These are phyloP conservation scores for Pueraria montana DNA, from an alignment of 306 rosid species.

Conservation along the genomic window DNA sequence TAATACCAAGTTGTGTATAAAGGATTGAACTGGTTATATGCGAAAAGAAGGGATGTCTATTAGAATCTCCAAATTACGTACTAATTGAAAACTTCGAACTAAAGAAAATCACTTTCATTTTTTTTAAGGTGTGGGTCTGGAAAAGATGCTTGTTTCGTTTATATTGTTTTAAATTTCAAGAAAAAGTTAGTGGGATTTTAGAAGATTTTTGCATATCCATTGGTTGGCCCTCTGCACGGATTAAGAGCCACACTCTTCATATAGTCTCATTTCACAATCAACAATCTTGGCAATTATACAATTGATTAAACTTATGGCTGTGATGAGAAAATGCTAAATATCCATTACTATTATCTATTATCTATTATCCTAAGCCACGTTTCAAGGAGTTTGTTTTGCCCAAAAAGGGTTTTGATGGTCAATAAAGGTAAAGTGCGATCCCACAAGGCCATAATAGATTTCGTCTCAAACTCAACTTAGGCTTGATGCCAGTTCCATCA, in stretches of 20 bases:
- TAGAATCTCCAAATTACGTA: too few species aligned
- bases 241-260: background rate
- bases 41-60: too few species aligned
- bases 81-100: too few species aligned
- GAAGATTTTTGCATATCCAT: background rate
- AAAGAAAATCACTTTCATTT: too few species aligned
- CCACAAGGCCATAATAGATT: background rate
- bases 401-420: background rate
- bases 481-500: background rate
- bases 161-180: background rate
- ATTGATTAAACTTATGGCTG: background rate
- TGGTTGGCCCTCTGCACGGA: background rate
- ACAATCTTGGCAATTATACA: background rate
- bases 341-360: background rate
- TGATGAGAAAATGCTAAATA: background rate
- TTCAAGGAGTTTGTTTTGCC: background rate
- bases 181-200: background rate
- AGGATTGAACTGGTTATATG: too few species aligned
- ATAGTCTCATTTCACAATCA: background rate
- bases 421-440: background rate
- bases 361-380: background rate
- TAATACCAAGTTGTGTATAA: too few species aligned
- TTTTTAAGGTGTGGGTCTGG: background rate
- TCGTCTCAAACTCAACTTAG: background rate
- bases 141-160: background rate